Conservation (phyloP, 495 filamentous ascomycete genomes). For the Annulohypoxylon moriforme region DNA sequence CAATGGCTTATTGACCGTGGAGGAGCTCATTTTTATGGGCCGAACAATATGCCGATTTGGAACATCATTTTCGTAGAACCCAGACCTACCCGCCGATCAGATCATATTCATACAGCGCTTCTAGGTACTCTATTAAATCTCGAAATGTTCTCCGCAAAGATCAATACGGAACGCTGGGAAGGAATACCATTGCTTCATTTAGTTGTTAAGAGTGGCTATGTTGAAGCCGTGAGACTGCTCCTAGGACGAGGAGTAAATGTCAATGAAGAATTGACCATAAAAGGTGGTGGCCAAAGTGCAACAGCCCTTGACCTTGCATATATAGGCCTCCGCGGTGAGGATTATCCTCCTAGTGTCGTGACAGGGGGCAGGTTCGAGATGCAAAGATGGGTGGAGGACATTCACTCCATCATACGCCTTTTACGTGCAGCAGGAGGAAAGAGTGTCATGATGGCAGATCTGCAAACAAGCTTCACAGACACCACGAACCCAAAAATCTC, state of each 20-base stretch:
- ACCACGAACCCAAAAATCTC: not conserved
- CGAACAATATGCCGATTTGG: not conserved
- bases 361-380: not conserved
- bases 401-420: not conserved
- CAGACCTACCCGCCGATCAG: not conserved
- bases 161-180: not conserved
- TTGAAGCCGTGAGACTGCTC: not conserved
- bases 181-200: not conserved
- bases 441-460: not conserved
- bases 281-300: not conserved
- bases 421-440: not conserved
- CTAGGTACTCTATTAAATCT: not conserved
- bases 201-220: not conserved
- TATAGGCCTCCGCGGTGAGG: not conserved
- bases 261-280: not conserved
- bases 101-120: not conserved
- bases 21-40: conserved; percentile 9
- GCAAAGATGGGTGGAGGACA: not conserved
- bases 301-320: not conserved
- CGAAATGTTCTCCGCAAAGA: not conserved
- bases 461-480: not conserved
- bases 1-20: not conserved
- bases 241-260: not conserved
- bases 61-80: not conserved
- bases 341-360: not conserved